These are phyloP conservation scores for Vigna unguiculata DNA, from an alignment of 306 rosid genomes.

Conservation along the genomic window DNA sequence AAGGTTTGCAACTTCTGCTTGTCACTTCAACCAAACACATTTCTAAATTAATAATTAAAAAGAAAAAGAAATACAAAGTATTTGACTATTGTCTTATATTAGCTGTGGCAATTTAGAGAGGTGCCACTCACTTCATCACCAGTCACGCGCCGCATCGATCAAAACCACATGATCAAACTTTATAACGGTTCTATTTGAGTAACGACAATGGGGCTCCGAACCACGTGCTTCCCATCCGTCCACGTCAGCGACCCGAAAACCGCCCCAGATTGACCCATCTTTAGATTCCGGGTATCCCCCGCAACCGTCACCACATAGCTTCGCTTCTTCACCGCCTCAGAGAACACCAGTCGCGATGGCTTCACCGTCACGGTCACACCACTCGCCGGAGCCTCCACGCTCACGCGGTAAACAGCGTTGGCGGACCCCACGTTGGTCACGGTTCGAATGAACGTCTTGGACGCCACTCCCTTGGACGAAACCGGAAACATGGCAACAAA, in stretches of 20 bases:
- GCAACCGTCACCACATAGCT: conserved; percentile 68
- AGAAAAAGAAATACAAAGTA: not conserved
- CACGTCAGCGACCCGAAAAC: conserved; percentile 81
- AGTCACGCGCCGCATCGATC: conserved; percentile 39
- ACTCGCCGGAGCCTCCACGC: conserved; percentile 57
- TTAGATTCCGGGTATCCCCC: conserved; percentile 56
- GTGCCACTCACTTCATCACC: not conserved
- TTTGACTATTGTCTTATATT: conserved; percentile 26
- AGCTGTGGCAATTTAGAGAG: conserved; percentile 8
- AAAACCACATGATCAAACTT: conserved; percentile 56
- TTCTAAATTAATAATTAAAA: not conserved
- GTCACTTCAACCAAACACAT: conserved; percentile 6
- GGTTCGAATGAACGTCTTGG: conserved; percentile 65
- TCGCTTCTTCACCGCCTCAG: conserved; percentile 63
- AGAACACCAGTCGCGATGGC: conserved; percentile 71
- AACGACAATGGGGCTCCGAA: conserved; percentile 87
- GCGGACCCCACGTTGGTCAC: conserved; percentile 75
- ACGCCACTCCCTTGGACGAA: conserved; percentile 45
- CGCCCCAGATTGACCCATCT: conserved; percentile 71
- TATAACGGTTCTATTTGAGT: conserved; percentile 72
- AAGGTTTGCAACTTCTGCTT: not conserved
- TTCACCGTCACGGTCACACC: conserved; percentile 76
- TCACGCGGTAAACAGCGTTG: conserved; percentile 60
- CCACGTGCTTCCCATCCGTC: conserved; percentile 84
- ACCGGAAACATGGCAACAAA: conserved; percentile 63